phyloP scores from a whole-genome alignment of 306 rosid species.

The Astragalus membranaceus region DNA sequence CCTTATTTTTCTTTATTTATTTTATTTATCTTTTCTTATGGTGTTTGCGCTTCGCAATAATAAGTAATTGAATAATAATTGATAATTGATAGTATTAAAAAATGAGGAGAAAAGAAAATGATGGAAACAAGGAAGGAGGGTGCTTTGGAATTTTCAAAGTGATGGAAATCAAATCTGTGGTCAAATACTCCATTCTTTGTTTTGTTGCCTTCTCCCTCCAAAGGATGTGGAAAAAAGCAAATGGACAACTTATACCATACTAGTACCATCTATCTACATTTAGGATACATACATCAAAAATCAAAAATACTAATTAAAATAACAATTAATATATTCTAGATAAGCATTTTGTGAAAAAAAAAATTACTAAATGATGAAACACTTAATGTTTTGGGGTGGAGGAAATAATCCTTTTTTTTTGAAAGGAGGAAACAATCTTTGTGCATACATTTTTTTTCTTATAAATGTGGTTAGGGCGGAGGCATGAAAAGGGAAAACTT shows the following conservation, averaged over 20 bases:
- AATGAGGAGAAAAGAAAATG: conserved; percentile 33
- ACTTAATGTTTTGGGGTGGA: too few relatives aligned
- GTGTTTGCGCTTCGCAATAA: neutral
- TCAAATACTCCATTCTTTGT: conserved; percentile 46
- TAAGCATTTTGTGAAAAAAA: too few relatives aligned
- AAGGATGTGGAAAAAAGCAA: conserved; percentile 35
- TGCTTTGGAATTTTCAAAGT: conserved; percentile 67
- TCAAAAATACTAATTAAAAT: too few relatives aligned
- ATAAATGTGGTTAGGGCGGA: too few relatives aligned
- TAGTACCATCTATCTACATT: neutral
- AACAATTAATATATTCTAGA: too few relatives aligned
- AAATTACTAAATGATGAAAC: too few relatives aligned
- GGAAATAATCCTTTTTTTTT: too few relatives aligned
- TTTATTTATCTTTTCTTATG: neutral
- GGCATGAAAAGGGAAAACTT: too few relatives aligned
- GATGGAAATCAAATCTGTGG: conserved; percentile 37
- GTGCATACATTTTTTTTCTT: too few relatives aligned
- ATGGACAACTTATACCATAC: neutral
- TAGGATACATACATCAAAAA: too few relatives aligned
- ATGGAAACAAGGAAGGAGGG: conserved; percentile 38
- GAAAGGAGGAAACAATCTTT: too few relatives aligned
- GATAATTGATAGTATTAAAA: conserved; percentile 5
- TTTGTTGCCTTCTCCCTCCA: conserved; percentile 33
- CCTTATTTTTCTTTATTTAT: neutral
- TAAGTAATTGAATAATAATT: conserved; percentile 4